Base-by-base conservation (phyloP, 2,329 filamentous ascomycete species). In the Fusarium multiceps region DNA sequence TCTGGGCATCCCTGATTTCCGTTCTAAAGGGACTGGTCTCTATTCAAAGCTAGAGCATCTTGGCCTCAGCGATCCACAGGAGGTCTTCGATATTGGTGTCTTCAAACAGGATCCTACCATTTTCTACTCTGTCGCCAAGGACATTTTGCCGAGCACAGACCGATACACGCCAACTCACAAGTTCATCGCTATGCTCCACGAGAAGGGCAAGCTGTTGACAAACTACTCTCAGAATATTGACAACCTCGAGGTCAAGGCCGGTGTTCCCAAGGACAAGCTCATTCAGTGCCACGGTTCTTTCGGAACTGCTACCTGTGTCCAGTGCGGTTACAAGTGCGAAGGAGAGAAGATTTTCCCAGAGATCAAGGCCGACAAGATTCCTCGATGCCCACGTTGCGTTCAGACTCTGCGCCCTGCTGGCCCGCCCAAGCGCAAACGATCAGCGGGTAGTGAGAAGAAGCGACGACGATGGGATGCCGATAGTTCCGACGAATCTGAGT, bases 171-270 rank as follows among this genome's bases (percentile, higher is more conserved):
- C 95, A 0, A 98, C 96, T 0, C 96, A 99, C 83, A 90, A 92
- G 55, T 99, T 99, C 82, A 97, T 99, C 76, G 89, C 90, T 34
- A 86, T 98, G 74, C 87, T 99, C 37, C 93, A 99, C 80, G 87
- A 95, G 72, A 92, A 94, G 79, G 90, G 88, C 71, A 97, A 97
- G 80, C 87, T 99, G 9, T 87, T 98, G 63, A 98, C 94, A 43
- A 98, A 98, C 82, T 99, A 98, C 83, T 97, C 96, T 1, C 96
- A 99, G 79, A 99, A 99, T 80, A 98, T 99, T 76, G 96, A 99
- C 83, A 98, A 98, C 74, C 89, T 98, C 54, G 95, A 99, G 80
- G 88, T 90, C 66, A 90, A 92, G 75, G 95, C 95, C 1, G 96
- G 96, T 23, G 93, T 99, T 64, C 81, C 85, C 23, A 86, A 89